Evolutionary conservation across 805 yeast genomes (phyloP).

Genomic region (Yarrowia alimentaria): DNA sequence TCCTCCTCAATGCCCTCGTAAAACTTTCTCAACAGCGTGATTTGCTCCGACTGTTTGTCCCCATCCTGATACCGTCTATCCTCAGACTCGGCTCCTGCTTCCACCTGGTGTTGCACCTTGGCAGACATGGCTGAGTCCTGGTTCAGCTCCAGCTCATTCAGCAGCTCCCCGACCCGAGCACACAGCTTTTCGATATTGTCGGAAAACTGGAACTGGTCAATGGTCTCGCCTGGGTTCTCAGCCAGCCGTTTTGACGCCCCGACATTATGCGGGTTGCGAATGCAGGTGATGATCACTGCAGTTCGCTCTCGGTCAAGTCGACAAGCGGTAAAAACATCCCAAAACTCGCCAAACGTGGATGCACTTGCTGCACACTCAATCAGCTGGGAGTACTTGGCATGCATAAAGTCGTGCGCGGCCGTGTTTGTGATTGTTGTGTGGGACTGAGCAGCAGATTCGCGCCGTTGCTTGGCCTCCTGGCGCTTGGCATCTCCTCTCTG

Average conservation of each 20-base stretch:
- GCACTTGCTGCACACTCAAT: constrained; percentile 8
- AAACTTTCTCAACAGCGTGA: background rate
- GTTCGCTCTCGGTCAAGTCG: constrained; percentile 23
- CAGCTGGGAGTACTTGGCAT: constrained; percentile 6
- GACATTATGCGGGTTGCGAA: background rate
- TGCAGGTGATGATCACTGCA: background rate
- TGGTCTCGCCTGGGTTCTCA: constrained; percentile 13
- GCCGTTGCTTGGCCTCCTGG: background rate
- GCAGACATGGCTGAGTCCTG: background rate
- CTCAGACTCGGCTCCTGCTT: background rate
- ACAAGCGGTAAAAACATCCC: constrained; percentile 23
- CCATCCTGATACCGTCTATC: too few relatives aligned
- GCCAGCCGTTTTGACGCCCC: background rate
- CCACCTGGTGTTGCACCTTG: background rate
- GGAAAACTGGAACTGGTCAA: constrained; percentile 24
- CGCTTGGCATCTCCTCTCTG: constrained; percentile 7
- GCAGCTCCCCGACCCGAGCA: constrained; percentile 4
- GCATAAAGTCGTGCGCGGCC: constrained; percentile 6
- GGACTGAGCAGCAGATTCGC: too few relatives aligned
- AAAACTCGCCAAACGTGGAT: constrained; percentile 5
- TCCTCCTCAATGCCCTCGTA: background rate
- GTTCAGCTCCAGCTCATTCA: constrained; percentile 4
- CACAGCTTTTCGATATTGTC: constrained; percentile 20
- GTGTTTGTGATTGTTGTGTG: background rate
- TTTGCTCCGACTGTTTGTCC: background rate